phyloP scores from a whole-genome alignment of 192 early-diverging fungal species.

The Spinellus fusiger region DNA sequence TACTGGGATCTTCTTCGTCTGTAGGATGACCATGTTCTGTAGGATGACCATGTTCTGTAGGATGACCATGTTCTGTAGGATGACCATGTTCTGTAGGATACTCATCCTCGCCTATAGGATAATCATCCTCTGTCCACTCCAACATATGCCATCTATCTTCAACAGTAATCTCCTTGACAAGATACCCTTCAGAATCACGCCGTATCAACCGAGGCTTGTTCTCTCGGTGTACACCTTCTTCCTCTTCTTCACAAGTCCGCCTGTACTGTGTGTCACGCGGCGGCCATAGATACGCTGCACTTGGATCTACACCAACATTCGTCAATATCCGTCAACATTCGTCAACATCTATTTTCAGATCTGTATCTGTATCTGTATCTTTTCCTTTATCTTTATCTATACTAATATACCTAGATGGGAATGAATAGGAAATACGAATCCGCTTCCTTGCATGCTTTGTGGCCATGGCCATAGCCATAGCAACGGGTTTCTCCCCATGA shows the following conservation, averaged over 20 bases:
- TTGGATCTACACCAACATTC: constrained; percentile 11
- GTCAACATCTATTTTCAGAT: too few species aligned
- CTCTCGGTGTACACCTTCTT: not conserved
- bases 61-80: too few species aligned
- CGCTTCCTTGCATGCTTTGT: not conserved
- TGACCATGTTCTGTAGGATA: too few species aligned
- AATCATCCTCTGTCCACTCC: not conserved
- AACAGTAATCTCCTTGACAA: constrained; percentile 29
- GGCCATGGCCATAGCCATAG: not conserved
- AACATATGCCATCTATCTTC: constrained; percentile 26
- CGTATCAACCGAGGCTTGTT: constrained; percentile 16
- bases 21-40: too few species aligned
- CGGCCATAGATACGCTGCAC: constrained; percentile 20
- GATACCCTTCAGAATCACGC: constrained; percentile 35
- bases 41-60: too few species aligned
- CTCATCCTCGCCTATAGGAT: too few species aligned
- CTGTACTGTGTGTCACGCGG: constrained; percentile 12
- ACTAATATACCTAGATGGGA: not conserved
- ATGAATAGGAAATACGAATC: not conserved
- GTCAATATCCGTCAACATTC: too few species aligned
- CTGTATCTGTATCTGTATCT: too few species aligned
- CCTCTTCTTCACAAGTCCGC: not conserved
- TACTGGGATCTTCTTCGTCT: too few species aligned
- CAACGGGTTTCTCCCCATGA: not conserved
- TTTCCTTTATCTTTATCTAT: not conserved